Evolutionary conservation across 345 rosid species (phyloP).

Genomic region (Xanthoceras sorbifolium): DNA sequence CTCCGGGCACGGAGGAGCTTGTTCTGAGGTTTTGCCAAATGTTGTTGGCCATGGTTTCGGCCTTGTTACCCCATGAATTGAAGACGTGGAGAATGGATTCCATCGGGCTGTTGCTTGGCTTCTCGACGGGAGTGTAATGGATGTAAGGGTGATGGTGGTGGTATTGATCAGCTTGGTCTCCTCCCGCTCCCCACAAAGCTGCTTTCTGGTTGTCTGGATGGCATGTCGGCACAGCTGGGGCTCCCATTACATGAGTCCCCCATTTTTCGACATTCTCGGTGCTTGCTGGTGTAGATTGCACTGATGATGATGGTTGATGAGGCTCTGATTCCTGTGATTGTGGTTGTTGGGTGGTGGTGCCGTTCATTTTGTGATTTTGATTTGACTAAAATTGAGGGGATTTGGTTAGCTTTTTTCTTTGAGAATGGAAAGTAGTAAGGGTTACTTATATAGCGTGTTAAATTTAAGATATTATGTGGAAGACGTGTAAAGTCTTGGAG

Average conservation of each 20-base stretch:
- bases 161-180: constrained; percentile 28
- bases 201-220: constrained; percentile 67
- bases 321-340: constrained; percentile 33
- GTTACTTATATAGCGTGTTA: background rate
- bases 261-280: constrained; percentile 37
- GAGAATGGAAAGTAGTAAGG: background rate
- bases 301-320: background rate
- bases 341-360: background rate
- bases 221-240: constrained; percentile 53
- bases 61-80: constrained; percentile 54
- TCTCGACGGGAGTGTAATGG: constrained; percentile 41
- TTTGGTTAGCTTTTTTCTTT: background rate
- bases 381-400: background rate
- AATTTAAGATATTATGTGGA: background rate
- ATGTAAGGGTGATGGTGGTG: constrained; percentile 58
- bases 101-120: constrained; percentile 42
- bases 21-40: constrained; percentile 60
- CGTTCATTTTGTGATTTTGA: constrained; percentile 24
- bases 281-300: constrained; percentile 16
- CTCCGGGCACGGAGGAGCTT: constrained; percentile 46
- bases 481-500: background rate
- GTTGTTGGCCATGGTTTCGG: constrained; percentile 53
- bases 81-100: constrained; percentile 49
- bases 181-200: constrained; percentile 50
- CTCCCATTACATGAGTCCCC: constrained; percentile 62